These are phyloP conservation scores for Annulohypoxylon truncatum DNA, from an alignment of 2,329 filamentous ascomycete genomes.

Conservation along the genomic window DNA sequence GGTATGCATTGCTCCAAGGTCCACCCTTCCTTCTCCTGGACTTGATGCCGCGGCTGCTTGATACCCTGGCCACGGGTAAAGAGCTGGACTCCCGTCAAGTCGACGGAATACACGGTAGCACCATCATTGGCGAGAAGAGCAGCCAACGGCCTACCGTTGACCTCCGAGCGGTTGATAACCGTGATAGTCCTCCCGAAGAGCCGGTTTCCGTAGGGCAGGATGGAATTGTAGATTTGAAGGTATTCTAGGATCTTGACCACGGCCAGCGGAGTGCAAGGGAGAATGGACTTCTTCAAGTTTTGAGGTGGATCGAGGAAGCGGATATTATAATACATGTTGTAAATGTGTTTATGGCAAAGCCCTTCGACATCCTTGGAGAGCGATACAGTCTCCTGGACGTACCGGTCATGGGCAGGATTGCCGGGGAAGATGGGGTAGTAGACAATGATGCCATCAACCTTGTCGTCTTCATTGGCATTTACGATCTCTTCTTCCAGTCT, in stretches of 20 bases:
- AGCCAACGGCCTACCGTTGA: slow-evolving; percentile 91
- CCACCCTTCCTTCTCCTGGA: slow-evolving; percentile 84
- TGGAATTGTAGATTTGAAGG: slow-evolving; percentile 95
- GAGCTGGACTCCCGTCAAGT: slow-evolving; percentile 89
- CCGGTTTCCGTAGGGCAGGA: slow-evolving; percentile 91
- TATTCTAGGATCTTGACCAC: slow-evolving; percentile 98
- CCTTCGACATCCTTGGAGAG: slow-evolving; percentile 96
- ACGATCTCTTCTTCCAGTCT: slow-evolving; percentile 89
- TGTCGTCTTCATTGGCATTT: slow-evolving; percentile 80
- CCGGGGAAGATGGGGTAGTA: slow-evolving; percentile 95
- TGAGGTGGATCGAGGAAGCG: slow-evolving; percentile 86
- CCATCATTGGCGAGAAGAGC: slow-evolving; percentile 96
- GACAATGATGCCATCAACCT: slow-evolving; percentile 90
- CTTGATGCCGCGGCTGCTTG: slow-evolving; percentile 85
- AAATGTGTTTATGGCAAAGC: slow-evolving; percentile 90
- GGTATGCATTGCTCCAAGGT: slow-evolving; percentile 83
- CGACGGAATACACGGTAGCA: slow-evolving; percentile 93
- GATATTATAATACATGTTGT: slow-evolving; percentile 99
- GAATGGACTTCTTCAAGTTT: slow-evolving; percentile 86
- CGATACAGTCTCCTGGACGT: slow-evolving; percentile 93
- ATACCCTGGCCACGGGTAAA: slow-evolving; percentile 92
- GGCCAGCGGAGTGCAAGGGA: slow-evolving; percentile 95
- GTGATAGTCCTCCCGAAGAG: slow-evolving; percentile 95
- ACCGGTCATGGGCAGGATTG: slow-evolving; percentile 88
- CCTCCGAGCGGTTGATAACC: slow-evolving; percentile 95